Base-by-base conservation (phyloP, 2,329 filamentous ascomycete species). In the Aspergillus felis region DNA sequence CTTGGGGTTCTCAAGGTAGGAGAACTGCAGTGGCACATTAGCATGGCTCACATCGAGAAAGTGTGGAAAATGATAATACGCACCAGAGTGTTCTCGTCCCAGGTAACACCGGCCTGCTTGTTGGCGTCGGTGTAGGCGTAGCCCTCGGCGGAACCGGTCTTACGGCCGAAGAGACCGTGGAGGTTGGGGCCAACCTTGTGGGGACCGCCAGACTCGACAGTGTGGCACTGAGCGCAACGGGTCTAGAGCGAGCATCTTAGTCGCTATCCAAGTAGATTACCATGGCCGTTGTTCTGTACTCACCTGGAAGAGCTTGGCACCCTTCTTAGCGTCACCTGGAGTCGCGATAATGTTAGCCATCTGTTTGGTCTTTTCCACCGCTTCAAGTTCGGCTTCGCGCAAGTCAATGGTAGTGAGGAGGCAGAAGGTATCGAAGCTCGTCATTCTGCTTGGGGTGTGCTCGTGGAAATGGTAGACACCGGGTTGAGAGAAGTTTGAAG, bases 1-100 rank as follows among this genome's bases (percentile, higher is more conserved):
- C 89, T 99, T 99, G 82, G 94, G 94, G 89, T 97, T 97, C 87
- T 99, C 94, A 74, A 99, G 92, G 88, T 99, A 99, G 68, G 88
- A 85, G 82, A 96, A 97, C 90, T 92, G 70, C 51, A 64, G 20
- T 51, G 32, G 12, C 51, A 35, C 44, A 44, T 68, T 61, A 65
- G 66, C 44, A 58, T 29, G 10, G 20, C 41, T 22, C 46, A 20
- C 8, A 20, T 24, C 29, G 7, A 14, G 24, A 4, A 10, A 27
- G 41, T 44, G 9, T 12, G 32, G 2, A 2, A 35, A 49, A 10
- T n/a, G 22, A 10, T 9, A 17, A 9, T 14, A 76, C 85, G 58
- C 85, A 93, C 90, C 71, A 99, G 86, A 79, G 90, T 89, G 66
- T 87, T 78, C 76, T 96, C 87, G 69, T 91, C 81, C 94, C 94